phyloP scores from a whole-genome alignment of 768 basidiomycete genomes.

The Auriscalpium microsporum region DNA sequence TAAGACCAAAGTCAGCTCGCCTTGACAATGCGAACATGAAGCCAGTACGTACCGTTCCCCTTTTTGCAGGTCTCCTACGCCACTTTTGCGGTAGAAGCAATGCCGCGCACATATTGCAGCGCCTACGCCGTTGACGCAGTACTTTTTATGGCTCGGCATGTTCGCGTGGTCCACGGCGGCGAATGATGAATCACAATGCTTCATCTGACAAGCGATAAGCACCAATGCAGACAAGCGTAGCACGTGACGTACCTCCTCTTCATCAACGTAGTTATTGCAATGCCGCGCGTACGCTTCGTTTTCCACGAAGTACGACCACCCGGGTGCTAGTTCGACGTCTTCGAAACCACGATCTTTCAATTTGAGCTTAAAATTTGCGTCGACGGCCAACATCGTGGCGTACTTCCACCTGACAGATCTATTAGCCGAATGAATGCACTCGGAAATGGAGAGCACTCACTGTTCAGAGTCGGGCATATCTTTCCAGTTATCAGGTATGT shows the following conservation, averaged over 20 bases:
- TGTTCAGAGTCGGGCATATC: neutral
- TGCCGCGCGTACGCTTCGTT: neutral
- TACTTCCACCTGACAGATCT: neutral
- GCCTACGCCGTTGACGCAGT: constrained; percentile 5
- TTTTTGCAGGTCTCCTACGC: neutral
- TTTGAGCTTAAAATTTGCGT: constrained; percentile 6
- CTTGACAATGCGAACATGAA: no score
- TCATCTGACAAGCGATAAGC: neutral
- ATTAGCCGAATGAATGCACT: neutral
- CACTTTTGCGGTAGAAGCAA: neutral
- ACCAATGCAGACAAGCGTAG: constrained; percentile 11
- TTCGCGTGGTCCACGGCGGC: constrained; percentile 2
- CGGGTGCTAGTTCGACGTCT: neutral
- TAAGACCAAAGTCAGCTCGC: neutral
- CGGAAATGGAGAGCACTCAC: neutral
- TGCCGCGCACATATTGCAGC: constrained; percentile 6
- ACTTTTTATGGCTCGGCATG: neutral
- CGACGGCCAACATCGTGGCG: constrained; percentile 6
- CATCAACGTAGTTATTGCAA: neutral
- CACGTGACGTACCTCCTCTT: constrained; percentile 16
- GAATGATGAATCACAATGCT: neutral
- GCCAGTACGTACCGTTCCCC: neutral
- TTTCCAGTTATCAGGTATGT: neutral
- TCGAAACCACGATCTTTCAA: neutral
- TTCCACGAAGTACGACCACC: constrained; percentile 2